These are phyloP conservation scores for Xylariaceae sp. DNA, from an alignment of 2,329 filamentous ascomycete species.

Conservation along the genomic window DNA sequence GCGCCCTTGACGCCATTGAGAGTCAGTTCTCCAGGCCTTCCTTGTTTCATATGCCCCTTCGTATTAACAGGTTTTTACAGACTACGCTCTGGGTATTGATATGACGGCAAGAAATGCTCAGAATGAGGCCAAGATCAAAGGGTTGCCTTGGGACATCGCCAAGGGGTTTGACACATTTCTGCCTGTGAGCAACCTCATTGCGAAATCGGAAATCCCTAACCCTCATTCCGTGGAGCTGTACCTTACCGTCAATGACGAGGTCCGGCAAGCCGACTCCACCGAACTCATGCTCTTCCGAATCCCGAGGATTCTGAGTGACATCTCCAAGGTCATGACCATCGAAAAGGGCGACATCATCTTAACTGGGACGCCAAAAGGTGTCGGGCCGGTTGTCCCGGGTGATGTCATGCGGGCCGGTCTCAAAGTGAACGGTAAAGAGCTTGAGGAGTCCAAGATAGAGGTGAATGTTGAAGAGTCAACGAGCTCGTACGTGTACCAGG, in stretches of 20 bases:
- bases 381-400: conserved; percentile 81
- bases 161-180: conserved; percentile 99
- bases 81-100: conserved; percentile 90
- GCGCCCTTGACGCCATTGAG: conserved; percentile 80
- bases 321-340: conserved; percentile 92
- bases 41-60: neutral
- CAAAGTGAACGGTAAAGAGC: conserved; percentile 76
- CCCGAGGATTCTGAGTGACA: conserved; percentile 83
- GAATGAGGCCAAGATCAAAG: conserved; percentile 95
- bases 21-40: conserved; percentile 50
- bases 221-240: conserved; percentile 88
- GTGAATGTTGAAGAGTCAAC: conserved; percentile 80
- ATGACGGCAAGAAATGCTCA: conserved; percentile 97
- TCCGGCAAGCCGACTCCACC: conserved; percentile 85
- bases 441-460: conserved; percentile 83
- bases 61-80: conserved; percentile 45
- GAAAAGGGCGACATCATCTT: conserved; percentile 90
- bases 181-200: conserved; percentile 80
- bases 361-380: conserved; percentile 97
- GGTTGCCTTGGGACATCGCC: conserved; percentile 91
- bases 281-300: conserved; percentile 92
- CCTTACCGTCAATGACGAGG: conserved; percentile 78
- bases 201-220: conserved; percentile 78
- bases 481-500: conserved; percentile 74
- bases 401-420: conserved; percentile 87